A percentile compares a stretch with the other conserved stretches of the same genome.
Evolutionary conservation across 2,329 filamentous ascomycete species (phyloP).

Genomic region (Hypoxylon sp.): DNA sequence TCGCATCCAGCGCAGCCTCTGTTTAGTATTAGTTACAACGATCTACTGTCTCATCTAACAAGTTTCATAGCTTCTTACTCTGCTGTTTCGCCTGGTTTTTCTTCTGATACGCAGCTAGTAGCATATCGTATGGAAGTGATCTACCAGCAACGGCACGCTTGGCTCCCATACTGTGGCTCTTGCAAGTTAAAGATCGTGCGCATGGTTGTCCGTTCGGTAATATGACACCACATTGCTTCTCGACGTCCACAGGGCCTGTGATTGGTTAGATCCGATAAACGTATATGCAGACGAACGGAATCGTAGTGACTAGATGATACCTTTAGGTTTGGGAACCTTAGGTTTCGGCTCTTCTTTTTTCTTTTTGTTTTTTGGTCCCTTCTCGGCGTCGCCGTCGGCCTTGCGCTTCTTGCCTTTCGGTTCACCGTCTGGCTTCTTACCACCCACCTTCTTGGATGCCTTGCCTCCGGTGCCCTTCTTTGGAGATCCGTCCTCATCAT

Average conservation of each 20-base stretch:
- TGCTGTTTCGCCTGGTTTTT: conserved; percentile 99
- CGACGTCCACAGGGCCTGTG: conserved; percentile 87
- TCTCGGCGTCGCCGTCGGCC: conserved; percentile 81
- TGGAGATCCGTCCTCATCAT: conserved; percentile 64
- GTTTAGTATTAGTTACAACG: conserved; percentile 48
- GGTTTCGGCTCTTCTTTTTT: conserved; percentile 93
- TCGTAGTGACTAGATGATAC: conserved; percentile 59
- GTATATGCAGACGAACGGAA: conserved; percentile 11
- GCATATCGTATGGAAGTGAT: conserved; percentile 91
- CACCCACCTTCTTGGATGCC: conserved; percentile 72
- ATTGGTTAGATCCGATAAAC: conserved; percentile 33
- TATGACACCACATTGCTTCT: conserved; percentile 91
- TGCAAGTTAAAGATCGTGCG: conserved; percentile 90
- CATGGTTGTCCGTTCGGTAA: conserved; percentile 89
- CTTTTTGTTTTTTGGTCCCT: conserved; percentile 89
- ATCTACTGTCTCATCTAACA: conserved; percentile 14
- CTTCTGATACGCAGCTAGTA: conserved; percentile 90
- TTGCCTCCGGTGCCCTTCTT: conserved; percentile 58
- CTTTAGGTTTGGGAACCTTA: conserved; percentile 88
- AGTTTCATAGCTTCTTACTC: conserved; percentile 70
- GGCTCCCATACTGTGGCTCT: conserved; percentile 94
- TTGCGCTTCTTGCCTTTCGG: conserved; percentile 84
- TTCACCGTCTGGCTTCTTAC: conserved; percentile 74
- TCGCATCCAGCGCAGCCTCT: conserved; percentile 96
- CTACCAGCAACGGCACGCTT: conserved; percentile 90